These are phyloP conservation scores for Cryphonectria carpinicola DNA, from an alignment of 2,329 filamentous ascomycete species.

Conservation along the genomic window DNA sequence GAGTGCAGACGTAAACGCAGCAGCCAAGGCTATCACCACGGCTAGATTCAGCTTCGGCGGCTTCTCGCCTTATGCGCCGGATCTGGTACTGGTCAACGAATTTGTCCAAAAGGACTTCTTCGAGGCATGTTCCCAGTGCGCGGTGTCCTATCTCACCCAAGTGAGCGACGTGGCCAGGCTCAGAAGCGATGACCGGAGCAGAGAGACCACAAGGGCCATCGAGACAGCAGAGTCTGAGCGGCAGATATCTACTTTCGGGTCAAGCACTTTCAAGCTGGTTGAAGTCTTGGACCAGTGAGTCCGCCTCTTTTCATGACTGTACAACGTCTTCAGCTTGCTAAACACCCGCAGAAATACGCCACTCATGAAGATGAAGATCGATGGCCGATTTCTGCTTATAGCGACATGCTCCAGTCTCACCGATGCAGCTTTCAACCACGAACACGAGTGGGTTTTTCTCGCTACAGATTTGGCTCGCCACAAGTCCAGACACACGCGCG, in stretches of 20 bases:
- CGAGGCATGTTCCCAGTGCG: slow-evolving; percentile 48
- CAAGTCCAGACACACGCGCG: not conserved
- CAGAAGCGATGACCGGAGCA: slow-evolving; percentile 31
- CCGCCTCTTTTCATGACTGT: not conserved
- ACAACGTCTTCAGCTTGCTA: not conserved
- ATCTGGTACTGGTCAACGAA: slow-evolving; percentile 68
- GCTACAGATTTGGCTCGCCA: not conserved
- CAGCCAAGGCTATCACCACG: slow-evolving; percentile 56
- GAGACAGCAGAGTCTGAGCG: slow-evolving; percentile 35
- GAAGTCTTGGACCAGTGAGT: slow-evolving; percentile 35
- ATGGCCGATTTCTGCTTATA: slow-evolving; percentile 35
- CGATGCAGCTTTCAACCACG: slow-evolving; percentile 35
- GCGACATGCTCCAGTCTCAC: slow-evolving; percentile 35
- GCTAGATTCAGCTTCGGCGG: slow-evolving; percentile 61
- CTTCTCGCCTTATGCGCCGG: slow-evolving; percentile 63
- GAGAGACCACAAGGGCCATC: slow-evolving; percentile 31
- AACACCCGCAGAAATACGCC: slow-evolving; percentile 30
- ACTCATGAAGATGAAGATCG: slow-evolving; percentile 34
- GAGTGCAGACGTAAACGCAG: slow-evolving; percentile 56
- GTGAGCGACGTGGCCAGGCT: slow-evolving; percentile 25
- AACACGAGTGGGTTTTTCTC: slow-evolving; percentile 31
- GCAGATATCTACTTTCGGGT: slow-evolving; percentile 34
- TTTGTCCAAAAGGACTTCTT: slow-evolving; percentile 60
- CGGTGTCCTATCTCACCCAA: slow-evolving; percentile 34
- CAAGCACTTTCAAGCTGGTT: slow-evolving; percentile 34